Conservation (phyloP, 371 early-diverging fungal genomes). For the Syncephalis fuscata region DNA sequence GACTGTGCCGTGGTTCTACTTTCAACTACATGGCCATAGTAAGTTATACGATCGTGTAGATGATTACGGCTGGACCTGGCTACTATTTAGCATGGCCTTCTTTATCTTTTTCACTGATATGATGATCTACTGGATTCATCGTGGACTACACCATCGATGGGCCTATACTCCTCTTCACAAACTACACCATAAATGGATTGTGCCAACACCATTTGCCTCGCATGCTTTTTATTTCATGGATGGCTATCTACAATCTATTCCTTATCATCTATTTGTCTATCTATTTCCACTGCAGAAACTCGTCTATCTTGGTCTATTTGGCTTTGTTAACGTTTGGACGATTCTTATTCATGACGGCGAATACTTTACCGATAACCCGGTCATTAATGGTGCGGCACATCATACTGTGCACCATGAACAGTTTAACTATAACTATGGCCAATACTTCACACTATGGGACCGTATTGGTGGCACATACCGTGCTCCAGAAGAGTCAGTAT, state of each 20-base stretch:
- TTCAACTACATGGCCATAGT: slow-evolving; percentile 78
- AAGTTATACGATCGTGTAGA: slow-evolving; percentile 49
- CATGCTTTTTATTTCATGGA: slow-evolving; percentile 92
- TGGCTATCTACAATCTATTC: slow-evolving; percentile 83
- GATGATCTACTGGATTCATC: slow-evolving; percentile 89
- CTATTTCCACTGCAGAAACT: slow-evolving; percentile 80
- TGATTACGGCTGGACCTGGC: slow-evolving; percentile 50
- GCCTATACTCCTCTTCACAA: slow-evolving; percentile 84
- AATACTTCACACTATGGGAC: slow-evolving; percentile 86
- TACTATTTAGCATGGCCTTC: slow-evolving; percentile 33
- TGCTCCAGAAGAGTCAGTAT: slow-evolving; percentile 48
- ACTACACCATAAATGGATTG: slow-evolving; percentile 31
- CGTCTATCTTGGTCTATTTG: slow-evolving; percentile 67
- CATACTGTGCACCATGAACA: slow-evolving; percentile 92
- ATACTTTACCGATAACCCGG: slow-evolving; percentile 6
- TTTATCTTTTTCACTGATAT: slow-evolving; percentile 87
- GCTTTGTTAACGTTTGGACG: slow-evolving; percentile 89
- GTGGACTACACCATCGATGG: slow-evolving; percentile 70
- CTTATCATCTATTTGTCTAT: slow-evolving; percentile 84
- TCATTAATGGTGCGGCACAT: slow-evolving; percentile 75
- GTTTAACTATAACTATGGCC: slow-evolving; percentile 97
- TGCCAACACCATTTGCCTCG: slow-evolving; percentile 90
- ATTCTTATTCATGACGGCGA: slow-evolving; percentile 90
- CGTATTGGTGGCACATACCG: slow-evolving; percentile 54
- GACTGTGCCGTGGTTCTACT: slow-evolving; percentile 80